Evolutionary conservation across 1,284 basidiomycete species (phyloP), one percentile per base, ranked within the genome.

Genomic region (Boletus chippewaensis): DNA sequence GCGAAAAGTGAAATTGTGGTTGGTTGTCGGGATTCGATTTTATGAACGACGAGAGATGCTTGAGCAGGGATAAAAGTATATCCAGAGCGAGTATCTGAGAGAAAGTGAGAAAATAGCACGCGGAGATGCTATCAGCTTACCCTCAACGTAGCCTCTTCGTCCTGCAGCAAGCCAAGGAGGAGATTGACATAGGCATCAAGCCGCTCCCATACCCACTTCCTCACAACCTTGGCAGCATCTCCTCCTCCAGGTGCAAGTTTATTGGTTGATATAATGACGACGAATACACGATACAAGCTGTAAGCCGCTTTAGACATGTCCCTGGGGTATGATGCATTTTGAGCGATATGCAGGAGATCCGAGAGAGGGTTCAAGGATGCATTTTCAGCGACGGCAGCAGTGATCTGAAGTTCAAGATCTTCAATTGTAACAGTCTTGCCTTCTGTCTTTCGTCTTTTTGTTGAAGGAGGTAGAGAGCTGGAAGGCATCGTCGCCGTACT

Each of bases 61-160:
- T 88, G 57, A 89, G 77, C 10, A 94, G 71, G 0, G 89, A 90
- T 59, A 94, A 81, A n/a, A 91, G 71, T 20, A 94, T 85, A 55
- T 87, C 78, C 9, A 92, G 66, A 0, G 87, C 76, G 2, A 89
- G 91, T 22, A 73, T 80, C 91, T 92, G 58, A 50, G 29, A 49
- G 47, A 32, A 41, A 8, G 40, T 59, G 43, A 57, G 50, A 22
- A 18, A 0, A 40, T 55, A 34, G 13, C 6, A 39, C 32, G 42
- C 31, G 0, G 43, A 11, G 50, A 28, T 32, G 32, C 11, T 10
- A 9, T 24, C 12, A 31, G 67, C 79, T 50, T 59, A 87, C 85
- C 62, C 78, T 70, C 38, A 88, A 57, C 5, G 70, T 62, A 34
- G 79, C 74, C 61, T 94, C 90, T 12, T 83, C 77, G 59, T 93